Evolutionary conservation across 108 stramenopile species (phyloP).

Genomic region (Nitzschia sp.): DNA sequence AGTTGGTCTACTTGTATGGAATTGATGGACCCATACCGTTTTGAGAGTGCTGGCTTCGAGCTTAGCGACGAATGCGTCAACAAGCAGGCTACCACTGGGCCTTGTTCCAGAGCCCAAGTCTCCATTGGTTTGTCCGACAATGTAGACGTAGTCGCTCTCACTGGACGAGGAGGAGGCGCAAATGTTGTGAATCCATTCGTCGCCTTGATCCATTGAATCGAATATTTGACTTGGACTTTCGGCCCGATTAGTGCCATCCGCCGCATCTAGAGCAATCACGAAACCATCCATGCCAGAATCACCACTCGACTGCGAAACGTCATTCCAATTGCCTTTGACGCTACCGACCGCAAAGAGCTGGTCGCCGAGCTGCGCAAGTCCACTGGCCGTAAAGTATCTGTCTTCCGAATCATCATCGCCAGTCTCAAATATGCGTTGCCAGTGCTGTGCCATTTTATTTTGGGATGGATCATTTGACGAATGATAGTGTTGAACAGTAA

Average conservation of each 20-base stretch:
- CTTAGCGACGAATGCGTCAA: constrained; percentile 15
- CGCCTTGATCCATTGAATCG: not conserved
- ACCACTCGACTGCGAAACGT: not conserved
- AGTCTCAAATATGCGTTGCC: not conserved
- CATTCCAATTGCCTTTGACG: not conserved
- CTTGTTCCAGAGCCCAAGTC: not conserved
- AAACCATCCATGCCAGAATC: not conserved
- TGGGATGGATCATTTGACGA: not conserved
- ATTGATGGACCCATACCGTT: constrained; percentile 12
- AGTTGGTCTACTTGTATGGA: not conserved
- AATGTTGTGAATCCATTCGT: not conserved
- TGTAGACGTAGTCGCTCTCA: constrained; percentile 2
- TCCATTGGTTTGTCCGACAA: constrained; percentile 23
- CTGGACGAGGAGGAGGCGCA: not conserved
- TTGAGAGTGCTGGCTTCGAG: constrained; percentile 3
- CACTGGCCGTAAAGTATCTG: not conserved
- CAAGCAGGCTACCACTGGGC: not conserved
- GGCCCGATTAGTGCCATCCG: not conserved
- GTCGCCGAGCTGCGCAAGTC: not conserved
- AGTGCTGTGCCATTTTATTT: not conserved
- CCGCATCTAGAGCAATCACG: not conserved
- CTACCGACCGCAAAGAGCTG: not conserved
- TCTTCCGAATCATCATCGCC: not conserved
- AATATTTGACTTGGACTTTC: not conserved
- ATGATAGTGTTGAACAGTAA: not conserved